These are phyloP conservation scores for Candida methanosorbosa DNA, from an alignment of 805 yeast species.

Conservation along the genomic window DNA sequence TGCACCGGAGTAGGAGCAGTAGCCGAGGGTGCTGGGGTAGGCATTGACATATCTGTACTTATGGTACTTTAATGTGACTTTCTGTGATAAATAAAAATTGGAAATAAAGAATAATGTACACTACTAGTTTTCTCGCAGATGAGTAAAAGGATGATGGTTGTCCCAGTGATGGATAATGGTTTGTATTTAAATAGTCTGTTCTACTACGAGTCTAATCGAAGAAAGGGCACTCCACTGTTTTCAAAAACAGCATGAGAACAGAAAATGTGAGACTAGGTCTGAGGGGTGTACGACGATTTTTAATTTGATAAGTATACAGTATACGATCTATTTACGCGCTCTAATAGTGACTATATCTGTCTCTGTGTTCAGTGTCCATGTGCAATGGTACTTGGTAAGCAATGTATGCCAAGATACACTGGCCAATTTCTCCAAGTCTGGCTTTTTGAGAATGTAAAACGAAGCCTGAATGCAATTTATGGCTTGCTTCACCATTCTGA, in stretches of 20 bases:
- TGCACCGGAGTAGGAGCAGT: constrained; percentile 2
- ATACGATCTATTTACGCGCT: constrained; percentile 1
- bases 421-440: constrained; percentile 22
- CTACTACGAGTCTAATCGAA: too few species aligned
- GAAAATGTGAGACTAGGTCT: too few species aligned
- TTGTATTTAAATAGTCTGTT: too few species aligned
- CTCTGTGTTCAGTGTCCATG: constrained; percentile 26
- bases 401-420: too few species aligned
- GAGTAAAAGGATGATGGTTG: too few species aligned
- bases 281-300: too few species aligned
- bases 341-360: constrained; percentile 20
- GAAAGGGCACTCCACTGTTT: too few species aligned
- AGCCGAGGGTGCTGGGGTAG: constrained; percentile 10
- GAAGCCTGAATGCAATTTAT: constrained; percentile 21
- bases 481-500: constrained; percentile 24
- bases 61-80: constrained; percentile 8
- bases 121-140: too few species aligned
- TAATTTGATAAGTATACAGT: neutral
- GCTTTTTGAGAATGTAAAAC: constrained; percentile 18
- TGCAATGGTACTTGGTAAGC: constrained; percentile 14
- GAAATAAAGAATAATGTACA: neutral
- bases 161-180: too few species aligned
- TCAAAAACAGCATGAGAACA: too few species aligned
- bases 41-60: constrained; percentile 10
- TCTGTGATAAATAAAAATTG: constrained; percentile 8